Base-by-base conservation (phyloP, 2,329 filamentous ascomycete genomes). In the Botrytis pseudocinerea region DNA sequence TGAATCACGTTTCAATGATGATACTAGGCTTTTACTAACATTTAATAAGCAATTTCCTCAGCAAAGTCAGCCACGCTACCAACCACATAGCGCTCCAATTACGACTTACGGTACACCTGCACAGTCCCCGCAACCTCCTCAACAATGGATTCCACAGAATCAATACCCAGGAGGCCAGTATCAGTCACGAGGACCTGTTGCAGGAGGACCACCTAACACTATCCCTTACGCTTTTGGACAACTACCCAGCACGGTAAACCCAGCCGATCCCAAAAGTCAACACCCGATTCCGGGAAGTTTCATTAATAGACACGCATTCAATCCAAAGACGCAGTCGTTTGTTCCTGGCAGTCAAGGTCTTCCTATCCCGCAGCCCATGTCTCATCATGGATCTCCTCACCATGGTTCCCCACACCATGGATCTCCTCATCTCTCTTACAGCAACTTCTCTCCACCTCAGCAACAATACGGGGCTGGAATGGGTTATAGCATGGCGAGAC, bases 321-420 rank as follows among this genome's bases (percentile, higher is more conserved):
- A 98, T 80, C 95, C 95, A 0, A 95, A 97, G 83, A 98, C 93
- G 25, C 93, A 97, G 80, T 93, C 95, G 0, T 98, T 98, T 82
- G 89, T 97, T 38, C 95, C 95, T 2, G 87, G 86, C 69, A 85
- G 88, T 74, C 85, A 82, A 75, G 83, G 85, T 81, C 82, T 84
- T 44, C 83, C 85, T 5, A 84, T 85, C 76, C 86, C 85, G 59
- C 83, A 81, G 64, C 75, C 79, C 5, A 78, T 80, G 75, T 77
- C 80, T 35, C 80, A 80, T 73, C 78, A 80, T 70, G 77, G 78
- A 8, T 78, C 76, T 68, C 77, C 78, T 71, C 79, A 80, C 65
- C 80, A 81, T 65, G 79, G 79, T 25, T 79, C 76, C 54, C 76
- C 79, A 8, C 79, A 80, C 70, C 79, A 80, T 72, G 79, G 79